Conservation (phyloP, 2,329 filamentous ascomycete species). For the Pyrenophora tritici-repentis region DNA sequence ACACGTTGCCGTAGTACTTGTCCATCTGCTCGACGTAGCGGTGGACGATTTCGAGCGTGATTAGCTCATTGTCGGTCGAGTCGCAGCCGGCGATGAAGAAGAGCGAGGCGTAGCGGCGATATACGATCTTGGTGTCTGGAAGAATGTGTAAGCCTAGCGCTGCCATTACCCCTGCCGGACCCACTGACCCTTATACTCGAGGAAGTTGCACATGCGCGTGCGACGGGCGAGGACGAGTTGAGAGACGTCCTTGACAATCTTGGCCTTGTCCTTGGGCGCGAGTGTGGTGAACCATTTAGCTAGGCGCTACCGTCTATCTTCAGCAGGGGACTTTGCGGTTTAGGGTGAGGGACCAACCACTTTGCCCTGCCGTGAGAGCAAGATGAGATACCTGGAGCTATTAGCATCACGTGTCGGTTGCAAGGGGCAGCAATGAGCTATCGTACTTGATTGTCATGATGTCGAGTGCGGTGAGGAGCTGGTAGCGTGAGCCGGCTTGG, state of each 20-base stretch:
- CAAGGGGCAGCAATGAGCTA: neutral
- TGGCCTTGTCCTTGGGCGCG: constrained; percentile 97
- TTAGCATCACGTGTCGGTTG: constrained; percentile 6
- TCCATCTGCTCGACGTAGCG: constrained; percentile 99
- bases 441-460: constrained; percentile 62
- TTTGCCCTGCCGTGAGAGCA: constrained; percentile 98
- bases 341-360: constrained; percentile 70
- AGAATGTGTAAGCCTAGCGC: constrained; percentile 34
- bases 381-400: constrained; percentile 81
- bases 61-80: constrained; percentile 97
- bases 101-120: constrained; percentile 95
- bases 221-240: constrained; percentile 94
- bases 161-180: constrained; percentile 17
- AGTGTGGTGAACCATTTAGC: constrained; percentile 99
- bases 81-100: constrained; percentile 99
- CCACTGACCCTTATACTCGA: constrained; percentile 90
- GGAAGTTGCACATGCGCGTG: constrained; percentile 99
- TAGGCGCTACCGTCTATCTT: constrained; percentile 69
- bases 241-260: constrained; percentile 99
- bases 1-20: constrained; percentile 99
- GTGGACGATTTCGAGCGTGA: constrained; percentile 97
- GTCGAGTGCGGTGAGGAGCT: constrained; percentile 16
- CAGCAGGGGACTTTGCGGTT: constrained; percentile 34
- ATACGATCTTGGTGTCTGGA: constrained; percentile 95
- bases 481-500: neutral